Percentiles rank a stretch among this genome's conserved stretches.
These are phyloP conservation scores for Porodaedalea pini DNA, from an alignment of 1,284 basidiomycete genomes.

Conservation along the genomic window DNA sequence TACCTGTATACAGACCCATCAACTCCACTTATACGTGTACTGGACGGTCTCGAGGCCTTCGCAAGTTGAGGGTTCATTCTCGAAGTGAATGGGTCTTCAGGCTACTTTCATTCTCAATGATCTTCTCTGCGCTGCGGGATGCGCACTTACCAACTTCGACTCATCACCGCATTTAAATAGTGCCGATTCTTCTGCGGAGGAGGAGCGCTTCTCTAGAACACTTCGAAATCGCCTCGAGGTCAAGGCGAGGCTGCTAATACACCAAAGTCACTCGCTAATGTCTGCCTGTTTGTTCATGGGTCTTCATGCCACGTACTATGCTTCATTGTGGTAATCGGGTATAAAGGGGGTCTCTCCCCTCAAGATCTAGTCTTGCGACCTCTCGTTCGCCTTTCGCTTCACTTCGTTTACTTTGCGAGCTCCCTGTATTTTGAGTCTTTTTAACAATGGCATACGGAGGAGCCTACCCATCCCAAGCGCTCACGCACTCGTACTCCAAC, in stretches of 20 bases:
- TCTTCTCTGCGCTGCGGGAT: not conserved
- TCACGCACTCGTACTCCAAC: slow-evolving; percentile 17
- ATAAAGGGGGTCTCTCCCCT: slow-evolving; percentile 10
- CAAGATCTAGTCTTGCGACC: not conserved
- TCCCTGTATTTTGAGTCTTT: not conserved
- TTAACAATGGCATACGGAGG: slow-evolving; percentile 15
- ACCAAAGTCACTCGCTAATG: slow-evolving; percentile 9
- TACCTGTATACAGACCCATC: not conserved
- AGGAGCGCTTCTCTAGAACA: not conserved
- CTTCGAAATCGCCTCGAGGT: slow-evolving; percentile 11
- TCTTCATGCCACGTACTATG: not conserved
- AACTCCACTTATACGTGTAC: not conserved
- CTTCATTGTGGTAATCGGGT: not conserved
- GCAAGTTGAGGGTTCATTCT: not conserved
- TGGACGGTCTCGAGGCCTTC: not conserved
- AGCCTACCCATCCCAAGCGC: slow-evolving; percentile 12
- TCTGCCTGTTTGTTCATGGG: slow-evolving; percentile 1
- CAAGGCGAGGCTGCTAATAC: slow-evolving; percentile 9
- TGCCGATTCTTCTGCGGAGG: not conserved
- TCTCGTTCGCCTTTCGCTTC: not conserved
- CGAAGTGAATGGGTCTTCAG: not conserved
- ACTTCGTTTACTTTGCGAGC: not conserved
- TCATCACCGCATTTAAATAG: not conserved
- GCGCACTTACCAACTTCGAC: not conserved
- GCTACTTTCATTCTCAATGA: not conserved